Base-by-base conservation (phyloP, 2,329 filamentous ascomycete genomes). In the Dactylonectria macrodidyma region DNA sequence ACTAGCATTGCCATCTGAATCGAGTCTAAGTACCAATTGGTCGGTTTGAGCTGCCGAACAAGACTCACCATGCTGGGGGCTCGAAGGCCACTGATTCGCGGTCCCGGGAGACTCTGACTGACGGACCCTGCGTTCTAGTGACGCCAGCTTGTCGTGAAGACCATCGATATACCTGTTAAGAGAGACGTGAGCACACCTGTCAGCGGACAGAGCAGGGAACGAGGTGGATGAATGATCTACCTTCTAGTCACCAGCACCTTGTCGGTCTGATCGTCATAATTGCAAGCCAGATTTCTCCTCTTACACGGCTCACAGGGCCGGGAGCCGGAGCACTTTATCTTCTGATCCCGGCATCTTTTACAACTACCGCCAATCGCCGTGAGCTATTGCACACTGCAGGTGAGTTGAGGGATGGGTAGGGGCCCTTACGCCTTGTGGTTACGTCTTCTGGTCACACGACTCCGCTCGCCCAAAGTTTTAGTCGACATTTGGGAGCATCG, bases 321-420 rank as follows among this genome's bases (percentile, higher is more conserved):
- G 3, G 55, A 16, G 5, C 62, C 62, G 10, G 19, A 52, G 16
- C 62, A 65, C 16, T 38, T 52, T 8, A 65, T 54, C 47, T 65
- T 65, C 26, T 65, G 62, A 10, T 65, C 55, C 14, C 62, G 55
- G 44, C 62, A 65, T 65, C 62, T 52, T 19, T 30, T 54, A 22
- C 55, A 65, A 1, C 62, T 65, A 19, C 19, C 19, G 19, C 19
- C 19, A 19, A 19, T 19, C 19, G 19, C 19, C 19, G 19, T 19
- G 19, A 19, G 19, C 19, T 19, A 19, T 19, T 19, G 19, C 19
- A 19, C 19, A 19, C 19, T 19, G 19, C 1, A 19, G 19, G 19
- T 19, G 19, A 19, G 19, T 19, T 19, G 19, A 19, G 19, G 19
- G 19, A 19, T 19, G 19, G 19, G 19, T 19, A 19, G 19, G 19